Evolutionary conservation across 495 filamentous ascomycete genomes (phyloP).

Genomic region (Hypoxylon fragiforme): DNA sequence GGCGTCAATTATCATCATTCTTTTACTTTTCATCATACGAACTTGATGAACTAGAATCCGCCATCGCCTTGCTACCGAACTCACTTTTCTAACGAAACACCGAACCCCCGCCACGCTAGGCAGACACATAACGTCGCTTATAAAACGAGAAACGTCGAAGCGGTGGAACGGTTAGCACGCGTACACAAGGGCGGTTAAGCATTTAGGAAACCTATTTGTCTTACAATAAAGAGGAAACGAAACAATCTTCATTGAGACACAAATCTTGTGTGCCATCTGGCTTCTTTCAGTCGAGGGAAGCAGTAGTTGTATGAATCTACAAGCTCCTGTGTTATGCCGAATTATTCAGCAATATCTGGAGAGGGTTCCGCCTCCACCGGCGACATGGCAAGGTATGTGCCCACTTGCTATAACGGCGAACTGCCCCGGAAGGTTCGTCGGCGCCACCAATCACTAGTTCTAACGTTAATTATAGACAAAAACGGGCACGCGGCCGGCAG

Average conservation of each 20-base stretch:
- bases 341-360: slow-evolving; percentile 48
- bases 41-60: no score
- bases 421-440: background rate
- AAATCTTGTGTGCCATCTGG: slow-evolving; percentile 9
- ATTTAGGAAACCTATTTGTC: slow-evolving; percentile 1
- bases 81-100: no score
- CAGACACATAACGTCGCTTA: background rate
- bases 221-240: slow-evolving; percentile 4
- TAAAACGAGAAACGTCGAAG: background rate
- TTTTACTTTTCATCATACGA: no score
- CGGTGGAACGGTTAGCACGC: slow-evolving; percentile 7
- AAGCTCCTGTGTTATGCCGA: slow-evolving; percentile 44
- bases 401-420: background rate
- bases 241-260: slow-evolving; percentile 15
- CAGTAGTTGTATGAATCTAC: slow-evolving; percentile 1
- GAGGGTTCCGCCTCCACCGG: slow-evolving; percentile 35
- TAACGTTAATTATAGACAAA: slow-evolving; percentile 33
- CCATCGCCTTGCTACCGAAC: background rate
- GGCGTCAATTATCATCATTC: slow-evolving; percentile 1
- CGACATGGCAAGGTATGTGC: slow-evolving; percentile 48
- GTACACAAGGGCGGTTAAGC: slow-evolving; percentile 9
- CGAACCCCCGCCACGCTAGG: no score
- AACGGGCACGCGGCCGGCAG: slow-evolving; percentile 36
- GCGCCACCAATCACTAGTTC: slow-evolving; percentile 1
- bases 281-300: slow-evolving; percentile 5